Conservation (phyloP, 2,329 filamentous ascomycete species). For the Exophiala calicioides region DNA sequence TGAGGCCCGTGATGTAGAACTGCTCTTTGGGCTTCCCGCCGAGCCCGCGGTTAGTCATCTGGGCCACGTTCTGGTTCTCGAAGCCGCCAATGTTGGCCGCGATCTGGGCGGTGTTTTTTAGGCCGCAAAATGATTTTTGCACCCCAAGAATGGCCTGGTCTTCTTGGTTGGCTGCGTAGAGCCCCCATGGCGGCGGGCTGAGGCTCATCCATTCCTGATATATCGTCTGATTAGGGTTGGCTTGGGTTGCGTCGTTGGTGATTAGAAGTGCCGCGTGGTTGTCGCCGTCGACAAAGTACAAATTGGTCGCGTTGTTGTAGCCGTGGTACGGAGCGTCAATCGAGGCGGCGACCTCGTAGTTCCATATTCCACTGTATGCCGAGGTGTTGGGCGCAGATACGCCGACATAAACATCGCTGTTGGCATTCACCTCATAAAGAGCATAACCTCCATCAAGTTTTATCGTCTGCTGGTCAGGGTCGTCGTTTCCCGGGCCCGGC, state of each 20-base stretch:
- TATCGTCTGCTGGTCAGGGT: slow-evolving; percentile 49
- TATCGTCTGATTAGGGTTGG: slow-evolving; percentile 48
- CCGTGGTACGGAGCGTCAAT: slow-evolving; percentile 73
- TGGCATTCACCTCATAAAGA: slow-evolving; percentile 62
- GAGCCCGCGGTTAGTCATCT: slow-evolving; percentile 68
- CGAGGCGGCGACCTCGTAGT: slow-evolving; percentile 79
- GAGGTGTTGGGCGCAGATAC: slow-evolving; percentile 70
- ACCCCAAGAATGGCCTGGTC: slow-evolving; percentile 66
- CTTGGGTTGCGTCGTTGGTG: slow-evolving; percentile 69
- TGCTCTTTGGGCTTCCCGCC: slow-evolving; percentile 77
- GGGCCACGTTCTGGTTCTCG: slow-evolving; percentile 49
- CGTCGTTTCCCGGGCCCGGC: slow-evolving; percentile 62
- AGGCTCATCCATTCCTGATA: slow-evolving; percentile 60
- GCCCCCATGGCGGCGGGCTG: slow-evolving; percentile 63
- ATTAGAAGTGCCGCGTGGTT: slow-evolving; percentile 74
- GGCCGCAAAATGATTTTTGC: slow-evolving; percentile 77
- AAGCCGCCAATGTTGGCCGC: slow-evolving; percentile 58
- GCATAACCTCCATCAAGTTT: slow-evolving; percentile 70
- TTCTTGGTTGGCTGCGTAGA: slow-evolving; percentile 71
- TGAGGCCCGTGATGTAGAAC: slow-evolving; percentile 78
- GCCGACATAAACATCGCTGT: slow-evolving; percentile 72
- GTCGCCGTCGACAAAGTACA: slow-evolving; percentile 85
- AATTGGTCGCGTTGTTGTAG: slow-evolving; percentile 53
- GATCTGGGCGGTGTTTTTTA: slow-evolving; percentile 67
- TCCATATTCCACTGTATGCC: slow-evolving; percentile 67